Conservation (phyloP, 257 asterid genomes). For the Nicotiana otophora region DNA sequence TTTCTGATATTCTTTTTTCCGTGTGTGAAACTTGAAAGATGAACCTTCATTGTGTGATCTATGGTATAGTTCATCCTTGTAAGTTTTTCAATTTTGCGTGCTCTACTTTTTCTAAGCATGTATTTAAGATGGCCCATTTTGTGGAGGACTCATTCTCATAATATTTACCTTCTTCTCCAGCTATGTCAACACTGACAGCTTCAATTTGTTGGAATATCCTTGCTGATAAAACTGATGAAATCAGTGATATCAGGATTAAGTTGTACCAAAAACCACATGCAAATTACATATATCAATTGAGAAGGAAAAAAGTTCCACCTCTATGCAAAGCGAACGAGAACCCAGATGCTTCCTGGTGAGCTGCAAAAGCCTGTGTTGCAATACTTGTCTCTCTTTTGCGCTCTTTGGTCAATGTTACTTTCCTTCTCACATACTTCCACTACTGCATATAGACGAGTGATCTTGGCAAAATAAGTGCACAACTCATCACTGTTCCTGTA, state of each 20-base stretch:
- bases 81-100: not conserved
- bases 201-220: slow-evolving; percentile 93
- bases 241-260: slow-evolving; percentile 75
- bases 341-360: slow-evolving; percentile 94
- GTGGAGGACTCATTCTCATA: not conserved
- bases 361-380: slow-evolving; percentile 1
- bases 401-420: not conserved
- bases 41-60: not conserved
- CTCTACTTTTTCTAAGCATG: not conserved
- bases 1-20: not conserved
- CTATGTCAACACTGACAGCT: slow-evolving; percentile 57
- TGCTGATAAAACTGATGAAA: slow-evolving; percentile 86
- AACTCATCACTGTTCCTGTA: not conserved
- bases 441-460: not conserved
- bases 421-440: not conserved
- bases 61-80: not conserved
- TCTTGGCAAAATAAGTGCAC: not conserved
- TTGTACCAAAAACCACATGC: slow-evolving; percentile 85
- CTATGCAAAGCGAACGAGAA: slow-evolving; percentile 81
- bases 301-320: slow-evolving; percentile 80
- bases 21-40: not conserved
- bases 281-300: slow-evolving; percentile 61
- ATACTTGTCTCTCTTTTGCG: not conserved
- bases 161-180: slow-evolving; percentile 40
- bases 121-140: not conserved